Evolutionary conservation across 768 basidiomycete species (phyloP).

Genomic region (Collybiopsis luxurians): DNA sequence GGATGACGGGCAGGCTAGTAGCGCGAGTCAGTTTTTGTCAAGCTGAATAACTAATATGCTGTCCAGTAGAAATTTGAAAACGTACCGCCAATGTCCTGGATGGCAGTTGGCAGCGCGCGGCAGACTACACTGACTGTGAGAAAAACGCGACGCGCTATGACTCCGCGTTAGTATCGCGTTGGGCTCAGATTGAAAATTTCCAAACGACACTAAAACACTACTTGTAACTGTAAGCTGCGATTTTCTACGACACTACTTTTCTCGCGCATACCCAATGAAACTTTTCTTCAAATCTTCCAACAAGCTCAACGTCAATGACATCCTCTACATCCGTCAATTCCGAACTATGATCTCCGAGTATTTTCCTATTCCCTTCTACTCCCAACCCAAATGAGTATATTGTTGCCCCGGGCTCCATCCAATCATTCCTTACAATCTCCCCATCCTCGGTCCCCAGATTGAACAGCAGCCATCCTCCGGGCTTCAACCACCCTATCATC

Average conservation of each 20-base stretch:
- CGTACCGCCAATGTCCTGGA: no score
- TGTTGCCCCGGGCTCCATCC: slow-evolving; percentile 22
- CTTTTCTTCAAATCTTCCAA: slow-evolving; percentile 18
- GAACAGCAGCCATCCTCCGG: slow-evolving; percentile 22
- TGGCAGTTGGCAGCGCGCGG: no score
- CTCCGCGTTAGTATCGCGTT: no score
- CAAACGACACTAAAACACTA: no score
- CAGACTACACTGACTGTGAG: no score
- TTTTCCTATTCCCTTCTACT: slow-evolving; percentile 21
- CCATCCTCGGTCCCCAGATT: slow-evolving; percentile 18
- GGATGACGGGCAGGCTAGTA: no score
- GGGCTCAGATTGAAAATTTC: no score
- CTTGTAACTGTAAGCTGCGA: no score
- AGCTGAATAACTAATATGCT: no score
- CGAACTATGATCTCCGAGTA: slow-evolving; percentile 15
- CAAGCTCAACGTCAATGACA: slow-evolving; percentile 20
- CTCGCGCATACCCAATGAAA: slow-evolving; percentile 23
- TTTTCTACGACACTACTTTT: background rate
- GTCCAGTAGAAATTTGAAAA: no score
- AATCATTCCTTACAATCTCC: slow-evolving; percentile 18
- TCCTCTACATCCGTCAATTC: slow-evolving; percentile 18
- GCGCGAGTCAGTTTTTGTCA: no score
- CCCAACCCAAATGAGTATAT: slow-evolving; percentile 25
- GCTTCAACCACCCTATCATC: slow-evolving; percentile 25
- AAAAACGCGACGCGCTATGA: no score